Evolutionary conservation across 129 eudicot species (phyloP), one percentile per base, ranked within the genome.

Genomic region (Tagetes erecta): DNA sequence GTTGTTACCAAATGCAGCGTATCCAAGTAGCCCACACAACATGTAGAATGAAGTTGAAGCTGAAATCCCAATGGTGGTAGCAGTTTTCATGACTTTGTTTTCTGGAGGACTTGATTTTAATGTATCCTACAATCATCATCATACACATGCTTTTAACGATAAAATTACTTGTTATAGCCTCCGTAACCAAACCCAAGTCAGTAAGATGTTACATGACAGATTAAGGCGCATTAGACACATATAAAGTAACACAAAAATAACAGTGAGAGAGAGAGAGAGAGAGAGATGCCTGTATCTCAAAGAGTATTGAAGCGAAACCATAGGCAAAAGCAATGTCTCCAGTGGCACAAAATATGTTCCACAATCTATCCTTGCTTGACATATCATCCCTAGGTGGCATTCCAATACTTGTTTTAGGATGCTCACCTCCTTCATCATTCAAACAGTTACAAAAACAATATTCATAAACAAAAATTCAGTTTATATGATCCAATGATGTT

Each of bases 271-370:
- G 27, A 20, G 27, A 44, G 49, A 44, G 49, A 6, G 49, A 49
- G 53, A 12, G 38, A 55, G 75, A 71, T 69, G 71, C 92, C 82
- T 89, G 90, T 62, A 90, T 87, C 67, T 91, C 91, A 8, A 86
- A 64, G 30, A 91, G 97, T 64, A 91, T 83, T 30, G 55, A 66
- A 33, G 89, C 82, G 51, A 82, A 91, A 5, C 87, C 70, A 74
- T 82, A 88, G 11, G 97, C 97, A 66, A 91, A 88, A 5, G 92
- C 97, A 59, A 88, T 80, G 73, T 91, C 78, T 78, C 97, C 97
- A 0, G 86, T 58, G 52, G 89, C 94, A 34, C 86, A 70, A 64
- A 87, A 84, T 20, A 64, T 68, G 39, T 52, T 84, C 92, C 95
- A 91, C 82, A 88, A 70, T 71, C 88, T 91, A 6, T 88, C 80